Percentiles rank a stretch among this genome's conserved stretches.
These are phyloP conservation scores for Tuber melanosporum DNA, from an alignment of 495 filamentous ascomycete genomes.

Conservation along the genomic window DNA sequence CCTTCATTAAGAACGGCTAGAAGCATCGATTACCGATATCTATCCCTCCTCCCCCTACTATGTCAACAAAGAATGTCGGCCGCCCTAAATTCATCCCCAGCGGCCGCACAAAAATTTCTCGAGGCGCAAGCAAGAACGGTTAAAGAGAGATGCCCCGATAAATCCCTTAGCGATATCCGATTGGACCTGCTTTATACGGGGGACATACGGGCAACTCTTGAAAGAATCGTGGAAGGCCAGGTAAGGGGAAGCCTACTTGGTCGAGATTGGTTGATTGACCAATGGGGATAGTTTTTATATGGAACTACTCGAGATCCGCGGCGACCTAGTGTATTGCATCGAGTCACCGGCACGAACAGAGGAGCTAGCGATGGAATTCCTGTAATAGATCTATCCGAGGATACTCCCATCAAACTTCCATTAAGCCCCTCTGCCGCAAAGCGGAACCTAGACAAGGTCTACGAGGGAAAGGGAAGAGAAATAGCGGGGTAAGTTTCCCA, in stretches of 20 bases:
- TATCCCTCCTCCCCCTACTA: background rate
- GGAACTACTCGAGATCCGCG: conserved; percentile 15
- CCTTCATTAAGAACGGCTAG: background rate
- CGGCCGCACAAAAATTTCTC: conserved; percentile 8
- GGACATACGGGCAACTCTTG: conserved; percentile 12
- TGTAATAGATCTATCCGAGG: background rate
- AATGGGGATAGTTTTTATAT: conserved; percentile 20
- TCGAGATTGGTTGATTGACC: background rate
- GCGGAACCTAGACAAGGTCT: background rate
- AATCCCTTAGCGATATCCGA: conserved; percentile 20
- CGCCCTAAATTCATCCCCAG: conserved; percentile 6
- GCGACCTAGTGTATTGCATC: background rate
- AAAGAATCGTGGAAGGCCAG: conserved; percentile 15
- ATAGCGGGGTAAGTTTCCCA: background rate
- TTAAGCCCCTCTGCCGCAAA: background rate
- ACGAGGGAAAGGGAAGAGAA: background rate
- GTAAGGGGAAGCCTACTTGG: background rate
- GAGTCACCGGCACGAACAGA: background rate
- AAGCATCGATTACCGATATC: conserved; percentile 9
- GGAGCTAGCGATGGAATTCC: background rate
- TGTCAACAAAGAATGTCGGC: background rate
- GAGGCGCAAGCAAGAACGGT: conserved; percentile 19
- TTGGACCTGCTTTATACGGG: conserved; percentile 16
- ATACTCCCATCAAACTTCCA: background rate
- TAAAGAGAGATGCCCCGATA: conserved; percentile 10